A percentile compares a stretch with the other conserved stretches of the same genome.
These are phyloP conservation scores for Glutinoglossum americanum DNA, from an alignment of 495 filamentous ascomycete species.

Conservation along the genomic window DNA sequence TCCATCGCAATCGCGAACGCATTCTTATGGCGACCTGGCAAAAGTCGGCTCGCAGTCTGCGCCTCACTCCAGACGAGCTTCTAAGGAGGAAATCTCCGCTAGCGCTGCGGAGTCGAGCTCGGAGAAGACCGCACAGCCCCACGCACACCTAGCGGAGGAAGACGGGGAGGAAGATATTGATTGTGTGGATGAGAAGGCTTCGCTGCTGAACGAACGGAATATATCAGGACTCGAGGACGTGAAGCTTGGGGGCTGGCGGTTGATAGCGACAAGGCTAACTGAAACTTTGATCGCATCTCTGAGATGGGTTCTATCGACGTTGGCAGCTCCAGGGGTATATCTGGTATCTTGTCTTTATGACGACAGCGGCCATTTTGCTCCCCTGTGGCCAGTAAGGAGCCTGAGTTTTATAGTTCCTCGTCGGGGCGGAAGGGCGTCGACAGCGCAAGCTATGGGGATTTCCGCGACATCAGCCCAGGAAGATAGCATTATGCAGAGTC, in stretches of 20 bases:
- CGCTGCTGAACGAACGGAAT: not conserved
- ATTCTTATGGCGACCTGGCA: not conserved
- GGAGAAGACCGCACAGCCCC: not conserved
- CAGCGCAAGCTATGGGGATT: constrained; percentile 18
- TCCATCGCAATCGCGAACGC: not conserved
- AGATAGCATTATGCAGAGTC: not conserved
- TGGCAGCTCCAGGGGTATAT: constrained; percentile 61
- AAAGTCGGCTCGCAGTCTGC: not conserved
- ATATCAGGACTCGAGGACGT: not conserved
- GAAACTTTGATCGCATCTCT: constrained; percentile 13
- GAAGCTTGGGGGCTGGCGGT: constrained; percentile 5
- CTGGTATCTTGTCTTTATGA: constrained; percentile 62
- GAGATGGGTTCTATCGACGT: constrained; percentile 41
- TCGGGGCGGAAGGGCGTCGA: constrained; percentile 10
- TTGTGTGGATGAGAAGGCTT: not conserved
- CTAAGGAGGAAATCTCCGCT: not conserved
- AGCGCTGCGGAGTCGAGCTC: not conserved
- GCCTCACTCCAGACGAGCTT: not conserved
- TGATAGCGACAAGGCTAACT: constrained; percentile 15
- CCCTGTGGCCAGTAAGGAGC: constrained; percentile 15
- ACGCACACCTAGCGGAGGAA: not conserved
- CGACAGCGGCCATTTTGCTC: constrained; percentile 54
- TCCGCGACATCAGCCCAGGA: constrained; percentile 7
- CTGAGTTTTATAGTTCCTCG: constrained; percentile 7
- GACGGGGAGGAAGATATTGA: not conserved